Conservation (phyloP, 2,329 filamentous ascomycete genomes). For the Ascochyta rabiei region DNA sequence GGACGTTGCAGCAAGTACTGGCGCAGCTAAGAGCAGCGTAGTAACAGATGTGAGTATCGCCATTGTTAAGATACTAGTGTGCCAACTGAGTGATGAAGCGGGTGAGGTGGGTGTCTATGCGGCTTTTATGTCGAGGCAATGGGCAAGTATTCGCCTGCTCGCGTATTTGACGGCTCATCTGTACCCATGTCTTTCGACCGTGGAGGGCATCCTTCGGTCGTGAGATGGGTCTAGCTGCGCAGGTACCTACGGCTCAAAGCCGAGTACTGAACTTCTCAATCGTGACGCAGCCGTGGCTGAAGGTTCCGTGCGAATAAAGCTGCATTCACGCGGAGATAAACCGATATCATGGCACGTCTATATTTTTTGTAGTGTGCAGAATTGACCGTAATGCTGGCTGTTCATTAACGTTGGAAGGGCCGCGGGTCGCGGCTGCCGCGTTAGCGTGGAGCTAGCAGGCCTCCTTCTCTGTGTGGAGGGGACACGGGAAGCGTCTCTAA, state of each 20-base stretch:
- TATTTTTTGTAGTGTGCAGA: too few species aligned
- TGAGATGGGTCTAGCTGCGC: not conserved
- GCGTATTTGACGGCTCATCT: not conserved
- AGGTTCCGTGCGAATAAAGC: not conserved
- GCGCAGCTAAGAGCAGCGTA: not conserved
- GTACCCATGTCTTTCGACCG: slow-evolving; percentile 2
- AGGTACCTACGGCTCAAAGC: not conserved
- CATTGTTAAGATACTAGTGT: not conserved
- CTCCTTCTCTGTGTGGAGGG: not conserved
- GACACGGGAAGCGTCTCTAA: not conserved
- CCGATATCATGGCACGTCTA: too few species aligned
- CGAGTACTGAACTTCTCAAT: not conserved
- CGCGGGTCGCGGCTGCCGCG: not conserved
- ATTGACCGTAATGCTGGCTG: not conserved
- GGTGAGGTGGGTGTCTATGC: not conserved
- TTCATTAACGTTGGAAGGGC: not conserved
- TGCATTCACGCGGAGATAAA: too few species aligned
- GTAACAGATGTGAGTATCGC: not conserved
- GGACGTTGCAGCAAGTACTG: not conserved
- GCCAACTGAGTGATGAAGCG: not conserved
- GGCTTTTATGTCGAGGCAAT: not conserved
- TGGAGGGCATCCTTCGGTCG: not conserved
- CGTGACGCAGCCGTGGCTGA: not conserved
- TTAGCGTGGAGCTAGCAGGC: not conserved
- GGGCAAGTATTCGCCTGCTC: not conserved